Evolutionary conservation across 2,329 filamentous ascomycete species (phyloP).

Genomic region (Aureobasidium melanogenum): DNA sequence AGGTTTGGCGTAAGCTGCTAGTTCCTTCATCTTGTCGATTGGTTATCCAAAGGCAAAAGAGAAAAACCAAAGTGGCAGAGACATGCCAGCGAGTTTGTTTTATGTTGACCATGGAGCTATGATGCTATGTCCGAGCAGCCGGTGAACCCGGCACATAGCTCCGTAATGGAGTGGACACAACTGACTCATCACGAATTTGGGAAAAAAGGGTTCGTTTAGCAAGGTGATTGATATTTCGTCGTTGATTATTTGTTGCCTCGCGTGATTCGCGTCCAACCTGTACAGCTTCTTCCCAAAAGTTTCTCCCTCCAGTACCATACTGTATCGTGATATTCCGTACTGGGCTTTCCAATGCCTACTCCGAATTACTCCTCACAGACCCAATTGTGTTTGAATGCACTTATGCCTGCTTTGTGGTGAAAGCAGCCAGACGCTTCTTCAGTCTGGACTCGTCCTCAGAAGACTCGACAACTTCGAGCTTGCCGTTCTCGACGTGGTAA

Average conservation of each 20-base stretch:
- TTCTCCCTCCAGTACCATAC: background rate
- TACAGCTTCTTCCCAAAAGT: background rate
- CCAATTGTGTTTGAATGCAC: background rate
- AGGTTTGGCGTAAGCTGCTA: background rate
- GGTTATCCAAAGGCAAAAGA: background rate
- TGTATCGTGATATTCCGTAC: background rate
- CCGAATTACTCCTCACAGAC: background rate
- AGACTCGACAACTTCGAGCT: conserved; percentile 43
- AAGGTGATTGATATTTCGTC: background rate
- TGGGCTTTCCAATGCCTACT: background rate
- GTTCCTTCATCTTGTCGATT: background rate
- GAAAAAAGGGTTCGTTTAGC: background rate
- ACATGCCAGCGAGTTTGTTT: too few species aligned
- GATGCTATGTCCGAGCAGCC: background rate
- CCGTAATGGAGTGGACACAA: background rate
- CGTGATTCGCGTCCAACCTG: background rate
- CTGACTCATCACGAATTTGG: background rate
- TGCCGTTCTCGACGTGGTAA: conserved; percentile 56
- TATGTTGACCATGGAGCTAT: conserved; percentile 1
- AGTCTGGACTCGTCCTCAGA: conserved; percentile 22
- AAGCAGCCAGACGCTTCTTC: conserved; percentile 16
- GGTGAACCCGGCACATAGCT: background rate
- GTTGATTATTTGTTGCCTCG: background rate
- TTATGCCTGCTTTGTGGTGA: conserved; percentile 10
- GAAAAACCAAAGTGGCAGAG: background rate